phyloP scores from a whole-genome alignment of 352 stramenopile species.

The Phytophthora agathidicida region DNA sequence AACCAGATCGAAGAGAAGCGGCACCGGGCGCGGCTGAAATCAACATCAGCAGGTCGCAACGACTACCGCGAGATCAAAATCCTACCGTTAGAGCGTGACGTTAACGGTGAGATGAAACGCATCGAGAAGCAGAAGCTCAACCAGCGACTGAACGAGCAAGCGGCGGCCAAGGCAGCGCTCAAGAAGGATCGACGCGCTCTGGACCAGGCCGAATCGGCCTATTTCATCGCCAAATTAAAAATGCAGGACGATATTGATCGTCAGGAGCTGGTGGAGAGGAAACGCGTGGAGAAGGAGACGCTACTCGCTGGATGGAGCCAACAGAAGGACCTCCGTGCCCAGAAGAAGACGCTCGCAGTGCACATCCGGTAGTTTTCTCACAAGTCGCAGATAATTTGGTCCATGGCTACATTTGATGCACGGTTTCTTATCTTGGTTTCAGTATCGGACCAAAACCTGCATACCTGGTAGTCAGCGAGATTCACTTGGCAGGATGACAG shows the following conservation, averaged over 20 bases:
- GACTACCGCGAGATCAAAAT: slow-evolving; percentile 37
- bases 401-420: slow-evolving; percentile 6
- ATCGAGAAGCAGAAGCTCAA: slow-evolving; percentile 51
- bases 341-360: slow-evolving; percentile 28
- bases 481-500: neutral
- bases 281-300: slow-evolving; percentile 41
- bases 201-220: slow-evolving; percentile 64
- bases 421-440: slow-evolving; percentile 11
- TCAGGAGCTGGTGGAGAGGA: slow-evolving; percentile 24
- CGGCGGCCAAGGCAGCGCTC: slow-evolving; percentile 47
- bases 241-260: slow-evolving; percentile 42
- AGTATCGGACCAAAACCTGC: slow-evolving; percentile 6
- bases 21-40: slow-evolving; percentile 11
- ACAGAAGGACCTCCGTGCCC: slow-evolving; percentile 41
- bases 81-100: slow-evolving; percentile 43
- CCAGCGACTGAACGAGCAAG: slow-evolving; percentile 51
- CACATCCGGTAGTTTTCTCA: slow-evolving; percentile 11
- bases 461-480: slow-evolving; percentile 6
- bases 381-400: slow-evolving; percentile 23
- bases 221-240: slow-evolving; percentile 56
- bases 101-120: slow-evolving; percentile 34
- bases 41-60: slow-evolving; percentile 6
- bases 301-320: slow-evolving; percentile 54
- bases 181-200: slow-evolving; percentile 40
- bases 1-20: slow-evolving; percentile 56